Evolutionary conservation across 1,284 basidiomycete species (phyloP).

Genomic region (Naganishia cerealis): DNA sequence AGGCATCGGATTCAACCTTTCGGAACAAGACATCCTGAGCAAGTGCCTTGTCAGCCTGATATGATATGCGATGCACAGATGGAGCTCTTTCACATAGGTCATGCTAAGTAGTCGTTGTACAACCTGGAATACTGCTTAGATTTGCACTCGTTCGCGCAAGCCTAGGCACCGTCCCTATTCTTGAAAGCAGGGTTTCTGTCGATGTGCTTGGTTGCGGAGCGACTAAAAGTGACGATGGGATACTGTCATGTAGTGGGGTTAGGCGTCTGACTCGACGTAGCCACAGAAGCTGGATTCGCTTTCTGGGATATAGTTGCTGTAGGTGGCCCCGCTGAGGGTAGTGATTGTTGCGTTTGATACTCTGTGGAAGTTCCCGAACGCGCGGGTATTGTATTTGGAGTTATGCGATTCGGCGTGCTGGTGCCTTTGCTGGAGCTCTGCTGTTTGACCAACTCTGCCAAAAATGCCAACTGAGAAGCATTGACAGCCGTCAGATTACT

Average conservation of each 20-base stretch:
- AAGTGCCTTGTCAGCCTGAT: too few relatives aligned
- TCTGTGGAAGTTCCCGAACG: not conserved
- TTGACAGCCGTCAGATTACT: slow-evolving; percentile 24
- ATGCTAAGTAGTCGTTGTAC: too few relatives aligned
- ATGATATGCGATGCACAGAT: too few relatives aligned
- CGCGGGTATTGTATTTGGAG: not conserved
- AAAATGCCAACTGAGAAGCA: slow-evolving; percentile 21
- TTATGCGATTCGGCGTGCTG: slow-evolving; percentile 20
- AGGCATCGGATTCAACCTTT: too few relatives aligned
- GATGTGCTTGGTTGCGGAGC: too few relatives aligned
- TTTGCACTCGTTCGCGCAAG: too few relatives aligned
- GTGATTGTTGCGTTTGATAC: not conserved
- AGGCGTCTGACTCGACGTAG: not conserved
- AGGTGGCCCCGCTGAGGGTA: not conserved
- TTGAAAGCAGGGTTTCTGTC: too few relatives aligned
- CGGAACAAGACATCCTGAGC: too few relatives aligned
- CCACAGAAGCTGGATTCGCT: not conserved
- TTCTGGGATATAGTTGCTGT: not conserved
- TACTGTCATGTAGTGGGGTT: not conserved
- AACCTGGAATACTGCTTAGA: too few relatives aligned
- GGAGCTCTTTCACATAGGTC: too few relatives aligned
- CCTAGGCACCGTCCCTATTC: too few relatives aligned
- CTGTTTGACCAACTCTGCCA: slow-evolving; percentile 22
- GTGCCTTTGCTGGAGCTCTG: slow-evolving; percentile 11
- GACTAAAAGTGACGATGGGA: too few relatives aligned